Base-by-base conservation (phyloP, 2,329 filamentous ascomycete genomes). In the Elsinoe necatrix region DNA sequence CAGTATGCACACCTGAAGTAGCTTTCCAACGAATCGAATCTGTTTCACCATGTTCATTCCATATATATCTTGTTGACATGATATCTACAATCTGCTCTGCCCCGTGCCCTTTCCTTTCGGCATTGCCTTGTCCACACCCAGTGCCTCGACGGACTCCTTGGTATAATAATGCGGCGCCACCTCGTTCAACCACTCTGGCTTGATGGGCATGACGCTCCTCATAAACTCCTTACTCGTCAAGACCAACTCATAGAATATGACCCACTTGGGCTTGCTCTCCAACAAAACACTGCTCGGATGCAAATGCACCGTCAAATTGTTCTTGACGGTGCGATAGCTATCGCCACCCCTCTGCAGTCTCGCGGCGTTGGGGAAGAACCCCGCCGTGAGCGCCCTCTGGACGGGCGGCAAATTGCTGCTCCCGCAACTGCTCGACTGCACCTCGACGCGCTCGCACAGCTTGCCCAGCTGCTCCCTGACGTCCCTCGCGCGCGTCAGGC, bases 121-220 rank as follows among this genome's bases (percentile, higher is more conserved):
- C 73, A 86, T 78, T 72, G 89, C 95, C 74, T 82, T 87, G 59
- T 89, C 86, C 66, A 80, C 67, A 2, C 89, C 89, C 63, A 95
- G 68, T 16, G 79, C 84, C 66, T 96, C 92, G 39, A 96, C 70
- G 67, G 96, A 90, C 73, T 89, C 86, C 74, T 87, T 86, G 74
- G 95, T 96, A 70, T 96, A 89, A 67, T 90, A 95, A 74, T 97
- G 93, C 60, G 92, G 92, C 60, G 93, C 93, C 59, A 93, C 82
- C 72, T 97, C 92, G 5, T 83, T 81, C 64, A 98, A 69, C 91
- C 91, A 96, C 67, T 84, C 83, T 0, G 87, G 77, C 66, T 95
- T 84, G 54, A 97, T 81, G 0, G 90, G 90, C 77, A 95, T 85
- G 58, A 87, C 87, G 65, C 83, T 88, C 21, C 92, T 79, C 84